Evolutionary conservation across 2,329 filamentous ascomycete species (phyloP), one percentile per base, ranked within the genome.

Genomic region (Botrytis medusae): DNA sequence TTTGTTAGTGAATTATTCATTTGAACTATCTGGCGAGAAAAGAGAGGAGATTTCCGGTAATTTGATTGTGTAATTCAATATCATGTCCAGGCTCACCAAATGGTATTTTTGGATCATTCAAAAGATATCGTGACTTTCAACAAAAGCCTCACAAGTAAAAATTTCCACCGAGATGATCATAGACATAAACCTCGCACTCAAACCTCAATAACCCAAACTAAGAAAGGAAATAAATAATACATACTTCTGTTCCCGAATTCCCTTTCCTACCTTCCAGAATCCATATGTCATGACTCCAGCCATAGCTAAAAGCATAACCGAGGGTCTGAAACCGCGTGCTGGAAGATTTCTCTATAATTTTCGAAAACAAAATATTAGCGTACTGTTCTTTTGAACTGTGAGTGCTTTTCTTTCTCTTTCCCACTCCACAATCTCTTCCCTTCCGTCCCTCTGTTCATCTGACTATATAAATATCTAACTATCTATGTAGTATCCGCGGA

Each of bases 251-350:
- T 99, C 96, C 79, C 94, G 89, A 78, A 95, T 92, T 73, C 94
- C 95, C 82, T 91, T 85, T 77, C 93, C 91, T 74, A 94, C 85
- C 84, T 92, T 92, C 84, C 93, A 98, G 88, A 96, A 97, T 75
- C 96, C 96, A 83, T 93, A 98, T 77, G 89, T 88, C 92, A 97
- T 95, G 78, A 98, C 85, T 72, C 87, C 87, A 78, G 90, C 92
- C 83, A 94, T 90, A 76, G 90, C 93, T 79, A 93, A 82, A 77
- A 98, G 87, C 82, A 97, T 90, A 75, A 90, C 89, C 67, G 90
- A 87, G 29, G 96, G 95, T 74, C 92, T 91, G 88, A 98, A 97
- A 79, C 95, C 95, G 81, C 92, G 92, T 76, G 93, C 91, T 77
- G 96, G 96, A 76, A 99, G 87, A 86, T 98, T 98, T 84, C 96